These are phyloP conservation scores for Elsinoe perseae DNA, from an alignment of 2,329 filamentous ascomycete species.

Conservation along the genomic window DNA sequence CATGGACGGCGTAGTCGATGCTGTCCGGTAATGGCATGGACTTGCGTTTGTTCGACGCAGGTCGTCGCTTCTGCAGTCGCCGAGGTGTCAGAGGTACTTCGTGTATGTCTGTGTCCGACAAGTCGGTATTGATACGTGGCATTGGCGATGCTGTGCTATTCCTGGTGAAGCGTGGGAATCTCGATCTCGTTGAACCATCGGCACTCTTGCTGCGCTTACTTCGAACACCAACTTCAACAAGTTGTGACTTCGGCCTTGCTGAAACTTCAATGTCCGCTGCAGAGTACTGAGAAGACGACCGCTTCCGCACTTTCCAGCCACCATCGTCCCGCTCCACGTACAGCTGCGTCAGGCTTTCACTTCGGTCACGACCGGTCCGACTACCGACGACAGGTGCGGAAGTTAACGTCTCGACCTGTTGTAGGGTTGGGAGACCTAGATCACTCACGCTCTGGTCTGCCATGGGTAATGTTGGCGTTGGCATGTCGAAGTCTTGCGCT, in stretches of 20 bases:
- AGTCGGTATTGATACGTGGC: not conserved
- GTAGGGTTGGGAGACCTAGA: not conserved
- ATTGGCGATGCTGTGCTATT: not conserved
- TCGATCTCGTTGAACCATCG: not conserved
- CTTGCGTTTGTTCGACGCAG: not conserved
- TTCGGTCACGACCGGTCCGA: not conserved
- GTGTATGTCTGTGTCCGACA: not conserved
- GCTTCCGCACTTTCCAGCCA: conserved; percentile 6
- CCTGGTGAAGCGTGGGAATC: not conserved
- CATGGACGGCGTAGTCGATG: conserved; percentile 1
- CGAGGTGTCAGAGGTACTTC: not conserved
- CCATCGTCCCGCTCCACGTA: not conserved
- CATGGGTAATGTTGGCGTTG: not conserved
- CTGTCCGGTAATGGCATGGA: conserved; percentile 8
- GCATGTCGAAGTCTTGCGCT: conserved; percentile 7
- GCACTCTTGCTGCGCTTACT: conserved; percentile 10
- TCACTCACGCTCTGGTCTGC: not conserved
- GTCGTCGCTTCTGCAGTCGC: conserved; percentile 2
- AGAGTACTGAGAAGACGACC: not conserved
- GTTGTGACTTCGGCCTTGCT: not conserved
- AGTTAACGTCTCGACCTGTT: not conserved
- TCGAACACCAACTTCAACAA: not conserved
- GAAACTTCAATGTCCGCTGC: not conserved
- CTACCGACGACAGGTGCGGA: not conserved
- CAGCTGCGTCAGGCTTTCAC: not conserved